These are phyloP conservation scores for Yueomyces sinensis DNA, from an alignment of 805 yeast species.

Conservation along the genomic window DNA sequence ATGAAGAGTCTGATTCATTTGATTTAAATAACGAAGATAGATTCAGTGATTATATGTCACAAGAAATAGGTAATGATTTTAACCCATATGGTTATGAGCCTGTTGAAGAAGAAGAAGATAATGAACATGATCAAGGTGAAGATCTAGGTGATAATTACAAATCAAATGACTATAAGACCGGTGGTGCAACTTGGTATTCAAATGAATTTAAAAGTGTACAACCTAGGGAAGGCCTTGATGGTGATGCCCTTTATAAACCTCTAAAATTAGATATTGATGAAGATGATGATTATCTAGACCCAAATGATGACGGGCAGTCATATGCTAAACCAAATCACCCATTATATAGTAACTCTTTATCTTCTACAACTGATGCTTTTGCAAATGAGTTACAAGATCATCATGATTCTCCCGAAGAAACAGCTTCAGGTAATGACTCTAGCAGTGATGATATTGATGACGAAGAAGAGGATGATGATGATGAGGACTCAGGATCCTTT, in stretches of 20 bases:
- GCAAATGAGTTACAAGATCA: constrained; percentile 7
- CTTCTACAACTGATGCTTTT: background rate
- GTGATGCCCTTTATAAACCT: constrained; percentile 29
- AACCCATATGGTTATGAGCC: constrained; percentile 6
- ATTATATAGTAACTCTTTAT: constrained; percentile 30
- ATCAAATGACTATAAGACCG: constrained; percentile 3
- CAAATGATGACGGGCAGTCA: constrained; percentile 70
- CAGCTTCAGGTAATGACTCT: constrained; percentile 1
- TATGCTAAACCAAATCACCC: constrained; percentile 52
- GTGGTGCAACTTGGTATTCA: background rate
- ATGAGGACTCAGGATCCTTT: constrained; percentile 1
- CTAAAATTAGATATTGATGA: constrained; percentile 33
- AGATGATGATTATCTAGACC: constrained; percentile 64
- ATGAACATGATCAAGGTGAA: constrained; percentile 9
- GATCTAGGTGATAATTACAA: constrained; percentile 1
- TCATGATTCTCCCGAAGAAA: constrained; percentile 3
- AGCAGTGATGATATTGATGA: constrained; percentile 10
- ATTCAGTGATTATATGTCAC: constrained; percentile 19
- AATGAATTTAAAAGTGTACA: constrained; percentile 4
- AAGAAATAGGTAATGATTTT: constrained; percentile 11
- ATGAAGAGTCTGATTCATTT: constrained; percentile 5
- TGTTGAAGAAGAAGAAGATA: constrained; percentile 10
- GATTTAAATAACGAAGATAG: constrained; percentile 8
- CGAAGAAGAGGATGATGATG: constrained; percentile 8
- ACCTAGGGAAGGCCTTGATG: background rate